A percentile compares a stretch with the other conserved stretches of the same genome.
phyloP scores from a whole-genome alignment of 768 basidiomycete genomes.

The Trametes punicea region DNA sequence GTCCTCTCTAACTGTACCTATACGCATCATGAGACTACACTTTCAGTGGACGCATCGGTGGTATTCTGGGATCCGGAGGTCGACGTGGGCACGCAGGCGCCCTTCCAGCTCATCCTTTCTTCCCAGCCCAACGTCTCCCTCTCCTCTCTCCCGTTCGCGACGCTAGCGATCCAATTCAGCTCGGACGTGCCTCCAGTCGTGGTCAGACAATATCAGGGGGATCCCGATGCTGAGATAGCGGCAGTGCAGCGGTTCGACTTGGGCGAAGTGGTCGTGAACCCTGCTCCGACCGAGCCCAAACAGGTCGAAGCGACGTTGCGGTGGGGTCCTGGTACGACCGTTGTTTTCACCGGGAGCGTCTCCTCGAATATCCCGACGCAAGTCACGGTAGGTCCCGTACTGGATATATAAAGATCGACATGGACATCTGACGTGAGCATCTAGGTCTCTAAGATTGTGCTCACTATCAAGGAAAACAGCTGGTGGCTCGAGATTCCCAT shows the following conservation, averaged over 20 bases:
- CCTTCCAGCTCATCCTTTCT: constrained; percentile 72
- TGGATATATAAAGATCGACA: neutral
- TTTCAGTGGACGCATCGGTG: constrained; percentile 57
- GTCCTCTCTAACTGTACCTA: neutral
- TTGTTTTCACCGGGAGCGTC: constrained; percentile 63
- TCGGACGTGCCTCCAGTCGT: constrained; percentile 45
- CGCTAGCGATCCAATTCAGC: constrained; percentile 59
- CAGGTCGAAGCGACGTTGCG: constrained; percentile 44
- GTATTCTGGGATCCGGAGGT: constrained; percentile 72
- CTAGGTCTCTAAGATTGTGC: constrained; percentile 42
- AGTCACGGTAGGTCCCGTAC: constrained; percentile 47
- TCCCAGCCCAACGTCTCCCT: constrained; percentile 50
- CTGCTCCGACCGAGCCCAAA: constrained; percentile 16
- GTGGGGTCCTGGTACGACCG: constrained; percentile 52
- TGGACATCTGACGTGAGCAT: neutral
- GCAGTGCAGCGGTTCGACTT: constrained; percentile 45
- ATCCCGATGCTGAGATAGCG: constrained; percentile 1
- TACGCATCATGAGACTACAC: constrained; percentile 9
- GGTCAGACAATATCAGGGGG: constrained; percentile 41
- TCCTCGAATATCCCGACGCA: constrained; percentile 46
- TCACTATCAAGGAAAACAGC: constrained; percentile 53
- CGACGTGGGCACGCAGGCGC: constrained; percentile 54
- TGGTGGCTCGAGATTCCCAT: constrained; percentile 68
- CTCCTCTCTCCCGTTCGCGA: constrained; percentile 56
- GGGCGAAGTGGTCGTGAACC: constrained; percentile 31